phyloP scores from a whole-genome alignment of 371 early-diverging fungal genomes.

The Lichtheimia ornata region DNA sequence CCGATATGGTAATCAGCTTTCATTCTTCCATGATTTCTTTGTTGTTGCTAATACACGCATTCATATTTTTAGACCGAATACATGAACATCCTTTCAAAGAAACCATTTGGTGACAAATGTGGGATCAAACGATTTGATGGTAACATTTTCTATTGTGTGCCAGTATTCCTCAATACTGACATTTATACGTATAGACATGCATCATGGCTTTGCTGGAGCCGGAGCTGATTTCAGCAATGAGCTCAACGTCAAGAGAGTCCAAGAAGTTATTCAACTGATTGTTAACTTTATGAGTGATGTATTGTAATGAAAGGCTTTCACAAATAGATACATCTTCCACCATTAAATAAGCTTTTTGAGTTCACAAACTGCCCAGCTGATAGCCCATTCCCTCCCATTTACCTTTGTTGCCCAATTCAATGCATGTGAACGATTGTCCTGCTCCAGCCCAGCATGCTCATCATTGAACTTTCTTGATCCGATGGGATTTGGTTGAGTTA shows the following conservation, averaged over 20 bases:
- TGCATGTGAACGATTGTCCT: too few species aligned
- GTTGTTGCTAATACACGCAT: background rate
- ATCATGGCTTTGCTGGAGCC: constrained; percentile 72
- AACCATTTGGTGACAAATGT: constrained; percentile 58
- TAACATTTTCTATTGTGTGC: constrained; percentile 5
- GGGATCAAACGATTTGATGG: constrained; percentile 61
- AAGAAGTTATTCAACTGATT: constrained; percentile 53
- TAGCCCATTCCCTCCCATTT: too few species aligned
- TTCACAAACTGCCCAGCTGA: too few species aligned
- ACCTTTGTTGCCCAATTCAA: too few species aligned
- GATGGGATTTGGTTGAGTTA: too few species aligned
- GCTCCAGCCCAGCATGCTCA: too few species aligned
- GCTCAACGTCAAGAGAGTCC: constrained; percentile 46
- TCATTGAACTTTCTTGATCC: too few species aligned
- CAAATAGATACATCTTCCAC: too few species aligned
- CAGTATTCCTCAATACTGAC: background rate
- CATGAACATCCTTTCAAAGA: constrained; percentile 46
- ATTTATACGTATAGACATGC: constrained; percentile 37
- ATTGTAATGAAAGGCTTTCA: background rate
- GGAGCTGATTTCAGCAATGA: constrained; percentile 62
- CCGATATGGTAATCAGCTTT: constrained; percentile 44
- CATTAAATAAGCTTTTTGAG: too few species aligned
- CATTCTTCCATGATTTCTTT: background rate
- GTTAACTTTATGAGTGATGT: constrained; percentile 46
- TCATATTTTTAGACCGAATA: constrained; percentile 34